These are phyloP conservation scores for Gypsophila paniculata DNA, from an alignment of 179 eudicot species.

Conservation along the genomic window DNA sequence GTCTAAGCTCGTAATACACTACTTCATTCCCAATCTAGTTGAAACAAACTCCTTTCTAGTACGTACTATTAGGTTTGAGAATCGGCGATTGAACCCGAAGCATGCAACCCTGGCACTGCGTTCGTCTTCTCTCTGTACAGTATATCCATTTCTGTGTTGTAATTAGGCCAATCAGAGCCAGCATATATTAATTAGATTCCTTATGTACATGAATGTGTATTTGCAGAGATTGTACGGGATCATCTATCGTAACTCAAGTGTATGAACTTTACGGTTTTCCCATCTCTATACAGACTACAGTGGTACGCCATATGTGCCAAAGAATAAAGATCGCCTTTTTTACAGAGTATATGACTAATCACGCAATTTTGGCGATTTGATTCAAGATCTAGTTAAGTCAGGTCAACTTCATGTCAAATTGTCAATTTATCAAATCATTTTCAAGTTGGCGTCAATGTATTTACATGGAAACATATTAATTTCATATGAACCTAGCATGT, in stretches of 20 bases:
- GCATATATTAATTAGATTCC: not conserved
- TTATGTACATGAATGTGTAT: not conserved
- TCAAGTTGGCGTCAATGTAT: not conserved
- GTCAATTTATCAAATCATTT: not conserved
- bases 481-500: not conserved
- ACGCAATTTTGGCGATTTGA: too few relatives aligned
- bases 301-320: not conserved
- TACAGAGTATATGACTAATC: too few relatives aligned
- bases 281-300: not conserved
- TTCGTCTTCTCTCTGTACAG: not conserved
- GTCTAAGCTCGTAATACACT: not conserved
- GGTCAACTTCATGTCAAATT: not conserved
- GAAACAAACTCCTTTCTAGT: not conserved
- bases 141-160: constrained; percentile 6
- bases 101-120: not conserved
- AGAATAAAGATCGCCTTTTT: too few relatives aligned
- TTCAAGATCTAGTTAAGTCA: too few relatives aligned
- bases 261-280: not conserved
- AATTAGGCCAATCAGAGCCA: constrained; percentile 5
- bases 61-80: not conserved
- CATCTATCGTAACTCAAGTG: not conserved
- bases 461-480: not conserved
- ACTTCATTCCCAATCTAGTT: not conserved
- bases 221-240: not conserved
- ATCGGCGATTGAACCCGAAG: not conserved